Conservation (phyloP, 139 green algal species). For the Trebouxia sp. region DNA sequence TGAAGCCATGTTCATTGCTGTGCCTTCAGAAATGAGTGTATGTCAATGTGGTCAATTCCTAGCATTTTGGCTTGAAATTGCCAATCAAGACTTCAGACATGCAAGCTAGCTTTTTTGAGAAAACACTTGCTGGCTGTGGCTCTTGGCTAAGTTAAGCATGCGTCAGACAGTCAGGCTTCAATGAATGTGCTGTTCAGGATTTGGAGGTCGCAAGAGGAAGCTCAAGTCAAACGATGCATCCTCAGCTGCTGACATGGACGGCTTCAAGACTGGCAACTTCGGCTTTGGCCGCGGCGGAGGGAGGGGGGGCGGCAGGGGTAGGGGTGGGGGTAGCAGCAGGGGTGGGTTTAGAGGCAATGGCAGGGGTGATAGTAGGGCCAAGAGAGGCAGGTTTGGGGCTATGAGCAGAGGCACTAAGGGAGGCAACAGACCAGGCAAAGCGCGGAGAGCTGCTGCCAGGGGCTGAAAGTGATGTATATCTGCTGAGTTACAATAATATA, state of each 20-base stretch:
- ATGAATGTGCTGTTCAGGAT: no score
- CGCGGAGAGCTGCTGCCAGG: slow-evolving; percentile 41
- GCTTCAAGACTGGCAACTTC: slow-evolving; percentile 53
- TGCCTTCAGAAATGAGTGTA: not conserved
- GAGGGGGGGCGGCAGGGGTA: not conserved
- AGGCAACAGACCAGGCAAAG: slow-evolving; percentile 60
- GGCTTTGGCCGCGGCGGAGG: slow-evolving; percentile 26
- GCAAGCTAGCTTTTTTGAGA: not conserved
- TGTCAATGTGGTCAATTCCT: not conserved
- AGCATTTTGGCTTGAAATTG: not conserved
- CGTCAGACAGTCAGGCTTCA: slow-evolving; percentile 9
- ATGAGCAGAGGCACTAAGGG: slow-evolving; percentile 30
- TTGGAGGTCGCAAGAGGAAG: slow-evolving; percentile 83
- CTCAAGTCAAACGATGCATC: slow-evolving; percentile 91
- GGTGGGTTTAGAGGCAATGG: slow-evolving; percentile 24
- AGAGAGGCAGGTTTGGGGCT: slow-evolving; percentile 29
- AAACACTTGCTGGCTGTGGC: not conserved
- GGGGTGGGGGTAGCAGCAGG: not conserved
- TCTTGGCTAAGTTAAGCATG: not conserved
- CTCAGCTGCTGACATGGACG: slow-evolving; percentile 76
- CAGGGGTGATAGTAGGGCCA: slow-evolving; percentile 35
- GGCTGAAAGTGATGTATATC: not conserved
- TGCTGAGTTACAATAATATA: no score
- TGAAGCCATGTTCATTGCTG: not conserved
- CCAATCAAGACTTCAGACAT: not conserved